Evolutionary conservation across 805 yeast genomes (phyloP), one percentile per base, ranked within the genome.

Genomic region (Pichia californica): DNA sequence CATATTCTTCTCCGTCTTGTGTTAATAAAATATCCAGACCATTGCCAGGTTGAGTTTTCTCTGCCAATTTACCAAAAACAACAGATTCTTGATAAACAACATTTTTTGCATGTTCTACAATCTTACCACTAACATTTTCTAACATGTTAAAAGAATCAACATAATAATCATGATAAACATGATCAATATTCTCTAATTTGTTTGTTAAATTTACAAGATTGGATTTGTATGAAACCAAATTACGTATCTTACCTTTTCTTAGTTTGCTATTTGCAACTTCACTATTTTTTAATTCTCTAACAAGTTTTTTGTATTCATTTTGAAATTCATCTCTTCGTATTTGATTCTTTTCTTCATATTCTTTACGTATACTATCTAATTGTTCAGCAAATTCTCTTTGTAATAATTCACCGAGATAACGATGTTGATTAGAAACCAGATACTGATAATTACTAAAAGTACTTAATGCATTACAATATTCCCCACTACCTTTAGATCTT

Each of bases 21-120:
- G 15, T 19, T 2, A 29, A 9, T 13, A 40, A 25, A 21, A 74
- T 80, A 55, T 87, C 95, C 28, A 88, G 64, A 0, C 95, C 95
- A 23, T 91, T 93, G 13, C 94, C 95, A 4, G 83, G 73, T 86
- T 88, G 81, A 5, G 94, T 93, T 56, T 88, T 88, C 44, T 78
- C 70, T 0, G 95, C 94, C 19, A 88, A 77, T 23, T 83, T 81
- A 54, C 85, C 95, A 52, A 77, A 79, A 16, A 87, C 77, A 53
- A 86, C 93, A 15, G 88, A 77, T 57, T 88, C 91, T 2, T 93
- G 89, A 39, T 87, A 67, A 2, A 86, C 80, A 5, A 83, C 68
- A 1, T 83, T 71, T 1, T 87, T 82, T 2, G 86, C 71, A 41
- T 71, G 69, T 16, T 64, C 60, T 36, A 83, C 67, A 5, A 85